Percentiles rank a stretch among this genome's conserved stretches.
These are phyloP conservation scores for Oryza glumipatula DNA, from an alignment of 176 grass and related monocot species.

Conservation along the genomic window DNA sequence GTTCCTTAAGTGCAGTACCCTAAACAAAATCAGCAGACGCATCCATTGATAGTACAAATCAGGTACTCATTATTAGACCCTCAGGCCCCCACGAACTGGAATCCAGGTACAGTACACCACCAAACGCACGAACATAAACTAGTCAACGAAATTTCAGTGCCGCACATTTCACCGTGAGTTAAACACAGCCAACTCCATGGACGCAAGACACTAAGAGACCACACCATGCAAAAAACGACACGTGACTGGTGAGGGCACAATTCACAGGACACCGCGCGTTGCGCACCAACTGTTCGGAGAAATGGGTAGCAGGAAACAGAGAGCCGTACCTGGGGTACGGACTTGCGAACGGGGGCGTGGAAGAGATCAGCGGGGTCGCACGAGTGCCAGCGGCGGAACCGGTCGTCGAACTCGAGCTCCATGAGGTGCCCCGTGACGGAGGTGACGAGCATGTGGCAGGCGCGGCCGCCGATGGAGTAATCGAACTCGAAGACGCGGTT, in stretches of 20 bases:
- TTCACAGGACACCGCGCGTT: not conserved
- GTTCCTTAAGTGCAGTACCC: not conserved
- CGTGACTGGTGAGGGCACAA: not conserved
- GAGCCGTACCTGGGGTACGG: constrained; percentile 67
- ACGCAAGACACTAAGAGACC: not conserved
- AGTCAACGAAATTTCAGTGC: not conserved
- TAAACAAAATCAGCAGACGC: not conserved
- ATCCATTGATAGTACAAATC: not conserved
- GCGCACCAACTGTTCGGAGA: constrained; percentile 25
- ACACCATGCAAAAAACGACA: not conserved
- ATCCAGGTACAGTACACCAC: not conserved
- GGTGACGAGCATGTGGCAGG: constrained; percentile 84
- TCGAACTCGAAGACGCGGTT: constrained; percentile 95
- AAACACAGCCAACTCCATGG: not conserved
- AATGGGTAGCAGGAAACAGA: constrained; percentile 13
- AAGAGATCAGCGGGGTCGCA: constrained; percentile 88
- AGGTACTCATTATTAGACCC: not conserved
- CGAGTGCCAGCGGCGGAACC: constrained; percentile 86
- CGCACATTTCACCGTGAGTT: not conserved
- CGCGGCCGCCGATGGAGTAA: constrained; percentile 57
- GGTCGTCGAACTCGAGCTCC: constrained; percentile 94
- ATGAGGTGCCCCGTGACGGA: constrained; percentile 98
- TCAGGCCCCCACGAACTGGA: not conserved
- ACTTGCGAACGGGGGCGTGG: constrained; percentile 80
- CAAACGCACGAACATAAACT: not conserved